Conservation (phyloP, 371 early-diverging fungal genomes). For the Choanephora cucurbitarum region DNA sequence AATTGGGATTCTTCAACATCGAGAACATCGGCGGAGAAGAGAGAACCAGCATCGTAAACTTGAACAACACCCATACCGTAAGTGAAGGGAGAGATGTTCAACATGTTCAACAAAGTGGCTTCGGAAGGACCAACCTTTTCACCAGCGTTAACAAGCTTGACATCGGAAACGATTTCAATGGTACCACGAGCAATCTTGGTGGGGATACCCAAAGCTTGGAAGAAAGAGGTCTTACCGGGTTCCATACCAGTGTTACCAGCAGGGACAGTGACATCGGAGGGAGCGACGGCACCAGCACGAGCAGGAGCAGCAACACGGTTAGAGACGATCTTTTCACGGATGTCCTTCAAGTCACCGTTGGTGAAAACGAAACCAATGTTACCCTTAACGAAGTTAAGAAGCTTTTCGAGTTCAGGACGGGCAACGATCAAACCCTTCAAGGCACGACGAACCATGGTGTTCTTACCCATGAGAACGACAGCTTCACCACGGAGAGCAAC, state of each 20-base stretch:
- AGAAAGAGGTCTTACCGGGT: slow-evolving; percentile 99
- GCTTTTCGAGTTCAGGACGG: slow-evolving; percentile 86
- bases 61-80: slow-evolving; percentile 95
- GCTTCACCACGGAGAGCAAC: slow-evolving; percentile 87
- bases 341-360: slow-evolving; percentile 92
- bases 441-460: slow-evolving; percentile 99
- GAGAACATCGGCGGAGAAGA: slow-evolving; percentile 88
- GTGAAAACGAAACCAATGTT: slow-evolving; percentile 99
- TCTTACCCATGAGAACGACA: slow-evolving; percentile 99
- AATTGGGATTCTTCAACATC: slow-evolving; percentile 91
- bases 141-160: slow-evolving; percentile 89
- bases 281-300: slow-evolving; percentile 97
- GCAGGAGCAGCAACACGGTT: slow-evolving; percentile 98
- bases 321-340: slow-evolving; percentile 87
- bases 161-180: slow-evolving; percentile 98
- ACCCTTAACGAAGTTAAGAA: slow-evolving; percentile 85
- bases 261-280: slow-evolving; percentile 94
- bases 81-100: slow-evolving; percentile 99
- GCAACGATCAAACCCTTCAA: slow-evolving; percentile 77
- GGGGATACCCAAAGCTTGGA: slow-evolving; percentile 99
- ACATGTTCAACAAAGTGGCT: slow-evolving; percentile 97
- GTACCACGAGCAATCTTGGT: slow-evolving; percentile 99
- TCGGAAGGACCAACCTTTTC: slow-evolving; percentile 98
- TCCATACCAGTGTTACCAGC: slow-evolving; percentile 99
- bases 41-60: slow-evolving; percentile 93